Conservation (phyloP, 768 basidiomycete species). For the Auriscalpium microsporum region DNA sequence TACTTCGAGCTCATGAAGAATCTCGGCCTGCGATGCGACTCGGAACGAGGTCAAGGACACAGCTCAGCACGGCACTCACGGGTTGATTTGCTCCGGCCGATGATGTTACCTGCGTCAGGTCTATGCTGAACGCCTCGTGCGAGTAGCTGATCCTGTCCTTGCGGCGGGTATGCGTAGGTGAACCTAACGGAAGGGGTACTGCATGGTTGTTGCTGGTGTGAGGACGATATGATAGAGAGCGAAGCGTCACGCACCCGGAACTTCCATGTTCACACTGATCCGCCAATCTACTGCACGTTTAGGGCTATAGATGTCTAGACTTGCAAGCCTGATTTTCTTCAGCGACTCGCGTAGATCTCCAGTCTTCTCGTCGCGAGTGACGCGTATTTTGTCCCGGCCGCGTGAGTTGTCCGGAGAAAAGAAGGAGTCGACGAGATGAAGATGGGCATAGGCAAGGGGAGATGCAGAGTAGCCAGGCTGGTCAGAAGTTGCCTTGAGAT, state of each 20-base stretch:
- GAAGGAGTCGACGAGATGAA: constrained; percentile 73
- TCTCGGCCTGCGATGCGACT: constrained; percentile 36
- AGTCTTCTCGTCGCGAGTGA: constrained; percentile 76
- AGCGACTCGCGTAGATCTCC: constrained; percentile 58
- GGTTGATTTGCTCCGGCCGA: constrained; percentile 36
- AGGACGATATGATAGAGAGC: not conserved
- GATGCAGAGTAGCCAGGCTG: constrained; percentile 44
- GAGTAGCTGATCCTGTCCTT: constrained; percentile 92
- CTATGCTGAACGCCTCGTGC: constrained; percentile 89
- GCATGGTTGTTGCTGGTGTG: not conserved
- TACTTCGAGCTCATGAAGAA: constrained; percentile 82
- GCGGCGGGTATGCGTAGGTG: constrained; percentile 50
- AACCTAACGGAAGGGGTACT: constrained; percentile 66
- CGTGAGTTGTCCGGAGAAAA: constrained; percentile 37
- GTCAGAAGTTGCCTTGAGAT: constrained; percentile 51
- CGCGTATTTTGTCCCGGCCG: constrained; percentile 58
- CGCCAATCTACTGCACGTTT: constrained; percentile 84
- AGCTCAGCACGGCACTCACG: constrained; percentile 29
- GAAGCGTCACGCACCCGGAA: constrained; percentile 52
- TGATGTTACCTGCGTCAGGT: constrained; percentile 86
- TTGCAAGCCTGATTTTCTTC: constrained; percentile 75
- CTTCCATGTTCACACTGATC: constrained; percentile 87
- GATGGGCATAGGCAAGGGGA: constrained; percentile 68
- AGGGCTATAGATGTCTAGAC: constrained; percentile 83
- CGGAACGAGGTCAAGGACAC: not conserved